These are phyloP conservation scores for Parastagonospora avenae DNA, from an alignment of 2,329 filamentous ascomycete genomes.

Conservation along the genomic window DNA sequence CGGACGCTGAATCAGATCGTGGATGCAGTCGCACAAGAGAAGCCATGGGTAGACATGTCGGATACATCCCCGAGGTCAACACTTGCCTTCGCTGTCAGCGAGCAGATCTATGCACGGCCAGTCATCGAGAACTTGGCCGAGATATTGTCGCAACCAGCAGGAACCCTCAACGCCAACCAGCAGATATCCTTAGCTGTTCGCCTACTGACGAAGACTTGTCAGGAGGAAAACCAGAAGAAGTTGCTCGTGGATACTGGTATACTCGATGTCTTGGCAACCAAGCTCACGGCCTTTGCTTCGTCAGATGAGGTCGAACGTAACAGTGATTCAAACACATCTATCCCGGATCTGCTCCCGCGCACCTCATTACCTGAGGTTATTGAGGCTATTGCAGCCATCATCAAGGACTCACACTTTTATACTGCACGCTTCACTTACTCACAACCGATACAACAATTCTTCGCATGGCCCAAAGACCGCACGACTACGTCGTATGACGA, in stretches of 20 bases:
- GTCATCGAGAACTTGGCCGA: constrained; percentile 67
- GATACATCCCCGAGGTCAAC: constrained; percentile 61
- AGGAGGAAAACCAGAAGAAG: constrained; percentile 71
- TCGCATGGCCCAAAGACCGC: constrained; percentile 37
- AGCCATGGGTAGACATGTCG: constrained; percentile 56
- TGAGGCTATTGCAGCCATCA: constrained; percentile 76
- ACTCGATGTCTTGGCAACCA: constrained; percentile 76
- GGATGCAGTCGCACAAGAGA: constrained; percentile 65
- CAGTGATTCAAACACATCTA: constrained; percentile 19
- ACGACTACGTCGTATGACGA: constrained; percentile 23
- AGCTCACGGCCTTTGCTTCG: constrained; percentile 58
- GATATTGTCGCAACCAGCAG: constrained; percentile 67
- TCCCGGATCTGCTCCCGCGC: constrained; percentile 44
- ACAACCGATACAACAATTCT: constrained; percentile 43
- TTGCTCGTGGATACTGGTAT: constrained; percentile 74
- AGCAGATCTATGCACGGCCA: constrained; percentile 64
- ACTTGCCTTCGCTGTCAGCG: constrained; percentile 41
- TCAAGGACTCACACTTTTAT: constrained; percentile 78
- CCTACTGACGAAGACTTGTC: constrained; percentile 67
- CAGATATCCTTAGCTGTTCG: constrained; percentile 66
- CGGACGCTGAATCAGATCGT: constrained; percentile 74
- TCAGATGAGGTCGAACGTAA: constrained; percentile 28
- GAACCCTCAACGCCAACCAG: constrained; percentile 60
- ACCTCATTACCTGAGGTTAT: constrained; percentile 72
- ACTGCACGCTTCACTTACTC: constrained; percentile 65